Evolutionary conservation across 1,284 basidiomycete genomes (phyloP), one percentile per base, ranked within the genome.

Genomic region (Ustilago lituana): DNA sequence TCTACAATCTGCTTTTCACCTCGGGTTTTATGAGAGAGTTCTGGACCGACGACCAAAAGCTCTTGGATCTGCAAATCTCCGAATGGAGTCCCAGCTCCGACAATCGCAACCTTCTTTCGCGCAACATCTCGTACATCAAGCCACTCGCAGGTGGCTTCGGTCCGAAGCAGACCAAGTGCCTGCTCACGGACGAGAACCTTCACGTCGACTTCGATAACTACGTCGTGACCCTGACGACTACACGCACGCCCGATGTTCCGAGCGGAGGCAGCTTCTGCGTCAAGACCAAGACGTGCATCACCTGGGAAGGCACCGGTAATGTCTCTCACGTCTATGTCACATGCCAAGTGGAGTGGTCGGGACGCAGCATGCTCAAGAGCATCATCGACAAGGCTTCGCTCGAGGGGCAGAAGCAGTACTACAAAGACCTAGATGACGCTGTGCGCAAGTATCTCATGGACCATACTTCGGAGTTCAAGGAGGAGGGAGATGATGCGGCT

Each of bases 11-110:
- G 73, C 92, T 98, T 85, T 98, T 98, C 82, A 90, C 93, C 49
- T 94, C 92, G 83, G 93, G 90, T 26, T 99, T 98, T 85, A 91
- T 94, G 81, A 94, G 94, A 82, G 90, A 91, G 29, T 99, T 98
- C 83, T 89, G 95, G 89, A 85, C 86, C 22, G 87, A 89, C 12
- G 88, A 92, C 69, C 94, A 98, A 83, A 94, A 92, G 79, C 86
- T 98, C n/a, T 84, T 87, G 43, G 80, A 81, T 35, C 55, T 80
- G 31, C 64, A 80, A 22, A 68, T 81, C 9, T 69, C 68, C 4
- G 73, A 78, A 32, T 81, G 80, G 80, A 50, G 43, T 12, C 74
- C 77, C 8, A 76, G 83, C 0, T 85, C 87, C 0, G 88, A 86
- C n/a, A 88, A 89, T 36, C 59, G 74, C 87, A 89, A 62, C 86